Base-by-base conservation (phyloP, 352 stramenopile genomes). In the Phytopythium sindhum region DNA sequence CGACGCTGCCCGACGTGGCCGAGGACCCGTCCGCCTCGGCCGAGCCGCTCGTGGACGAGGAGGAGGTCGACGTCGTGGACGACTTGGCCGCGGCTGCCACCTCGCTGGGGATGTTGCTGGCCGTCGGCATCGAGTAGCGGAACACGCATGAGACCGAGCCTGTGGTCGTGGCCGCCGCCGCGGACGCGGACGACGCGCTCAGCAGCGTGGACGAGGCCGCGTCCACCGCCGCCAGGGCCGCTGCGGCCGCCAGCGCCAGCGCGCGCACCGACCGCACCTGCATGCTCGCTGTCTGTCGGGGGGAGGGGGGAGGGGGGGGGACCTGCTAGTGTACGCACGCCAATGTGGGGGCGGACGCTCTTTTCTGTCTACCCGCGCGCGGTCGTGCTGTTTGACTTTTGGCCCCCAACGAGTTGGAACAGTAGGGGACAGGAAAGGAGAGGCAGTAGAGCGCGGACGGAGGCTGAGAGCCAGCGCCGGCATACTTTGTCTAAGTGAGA, bases 61-160 rank as follows among this genome's bases (percentile, higher is more conserved):
- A 62, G 45, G 44, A 57, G 4, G n/a, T 14, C 17, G 55, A 5
- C 31, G 53, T 63, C 31, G 60, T 57, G 7, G 68, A 64, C 26
- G 59, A 48, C 53, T 41, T 44, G 4, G 41, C 9, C 17, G 65
- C 60, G 8, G 65, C 77, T 28, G 68, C 57, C 48, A 84, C 62
- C 35, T 72, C 63, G 41, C 64, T 74, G 0, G 69, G 66, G 11
- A 84, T n/a, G 61, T 84, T 86, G 11, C 66, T 80, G 6, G 69
- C 73, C 5, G 78, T 87, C 14, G 78, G 72, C 75, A 87, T 80
- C 35, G 76, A 73, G 56, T 85, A 87, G 19, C 74, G 73, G 61
- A 87, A 87, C 1, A 75, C 63, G 55, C 78, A 86, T 41, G 78
- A 76, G n/a, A 81, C 73, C 5, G 68, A 58, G 4, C 41, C 58